These are phyloP conservation scores for Letharia columbiana DNA, from an alignment of 495 filamentous ascomycete genomes.

Conservation along the genomic window DNA sequence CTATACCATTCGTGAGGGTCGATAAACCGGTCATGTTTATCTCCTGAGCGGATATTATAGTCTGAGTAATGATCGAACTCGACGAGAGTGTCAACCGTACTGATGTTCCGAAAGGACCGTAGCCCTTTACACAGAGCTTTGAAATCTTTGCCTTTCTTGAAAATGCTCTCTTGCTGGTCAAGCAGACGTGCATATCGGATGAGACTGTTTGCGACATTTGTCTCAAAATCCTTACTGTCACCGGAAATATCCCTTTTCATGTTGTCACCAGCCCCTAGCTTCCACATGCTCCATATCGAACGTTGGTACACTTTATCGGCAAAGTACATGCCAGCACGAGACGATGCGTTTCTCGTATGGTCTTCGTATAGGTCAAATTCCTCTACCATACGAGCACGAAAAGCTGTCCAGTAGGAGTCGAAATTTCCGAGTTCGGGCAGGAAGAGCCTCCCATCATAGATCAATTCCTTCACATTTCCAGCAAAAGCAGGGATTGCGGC, in stretches of 20 bases:
- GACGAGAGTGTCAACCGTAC: background rate
- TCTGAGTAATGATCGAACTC: background rate
- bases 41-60: no score
- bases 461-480: background rate
- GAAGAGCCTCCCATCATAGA: background rate
- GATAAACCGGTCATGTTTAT: no score
- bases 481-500: background rate
- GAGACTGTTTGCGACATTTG: background rate
- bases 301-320: background rate
- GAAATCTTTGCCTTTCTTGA: background rate
- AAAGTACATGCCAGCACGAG: background rate
- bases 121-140: background rate
- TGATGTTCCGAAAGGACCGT: background rate
- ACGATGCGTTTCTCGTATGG: background rate
- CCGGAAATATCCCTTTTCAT: background rate
- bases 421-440: background rate
- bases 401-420: background rate
- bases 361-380: background rate
- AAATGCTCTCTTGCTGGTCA: background rate
- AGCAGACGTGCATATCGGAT: background rate
- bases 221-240: background rate
- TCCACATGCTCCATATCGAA: background rate
- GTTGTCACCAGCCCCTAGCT: background rate
- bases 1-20: no score
- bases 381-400: background rate